Percentiles rank a stretch among this genome's conserved stretches.
Evolutionary conservation across 2,329 filamentous ascomycete species (phyloP).

Genomic region (Alternaria novae-zelandiae): DNA sequence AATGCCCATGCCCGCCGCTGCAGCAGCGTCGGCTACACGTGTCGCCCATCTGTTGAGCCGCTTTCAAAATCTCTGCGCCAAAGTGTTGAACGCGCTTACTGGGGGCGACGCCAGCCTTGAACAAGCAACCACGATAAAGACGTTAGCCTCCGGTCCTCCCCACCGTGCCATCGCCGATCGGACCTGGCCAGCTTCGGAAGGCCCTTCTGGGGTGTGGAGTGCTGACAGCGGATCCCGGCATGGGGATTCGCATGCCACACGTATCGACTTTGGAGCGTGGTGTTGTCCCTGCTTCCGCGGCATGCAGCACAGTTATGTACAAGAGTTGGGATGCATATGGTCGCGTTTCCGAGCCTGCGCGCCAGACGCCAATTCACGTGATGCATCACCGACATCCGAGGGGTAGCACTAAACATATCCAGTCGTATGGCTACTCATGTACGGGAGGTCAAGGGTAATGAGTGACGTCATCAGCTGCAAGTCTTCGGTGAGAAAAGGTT

Average conservation of each 20-base stretch:
- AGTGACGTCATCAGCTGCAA: background rate
- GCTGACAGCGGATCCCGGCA: slow-evolving; percentile 9
- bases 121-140: slow-evolving; percentile 23
- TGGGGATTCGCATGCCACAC: slow-evolving; percentile 2
- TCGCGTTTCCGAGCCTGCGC: background rate
- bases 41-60: slow-evolving; percentile 6
- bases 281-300: background rate
- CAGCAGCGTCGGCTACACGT: background rate
- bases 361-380: slow-evolving; percentile 12
- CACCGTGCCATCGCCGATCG: slow-evolving; percentile 21
- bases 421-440: background rate
- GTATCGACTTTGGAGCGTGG: background rate
- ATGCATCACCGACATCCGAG: background rate
- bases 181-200: slow-evolving; percentile 10
- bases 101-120: slow-evolving; percentile 20
- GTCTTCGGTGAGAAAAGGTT: background rate
- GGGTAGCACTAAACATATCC: background rate
- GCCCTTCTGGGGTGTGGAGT: slow-evolving; percentile 17
- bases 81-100: slow-evolving; percentile 38
- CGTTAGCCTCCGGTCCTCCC: slow-evolving; percentile 11
- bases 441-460: background rate
- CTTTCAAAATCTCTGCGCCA: slow-evolving; percentile 12
- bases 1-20: background rate
- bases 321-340: background rate
- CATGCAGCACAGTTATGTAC: background rate